A percentile compares a stretch with the other conserved stretches of the same genome.
Conservation (phyloP, 106 monocot genomes). For the Xerophyta viscosa region DNA sequence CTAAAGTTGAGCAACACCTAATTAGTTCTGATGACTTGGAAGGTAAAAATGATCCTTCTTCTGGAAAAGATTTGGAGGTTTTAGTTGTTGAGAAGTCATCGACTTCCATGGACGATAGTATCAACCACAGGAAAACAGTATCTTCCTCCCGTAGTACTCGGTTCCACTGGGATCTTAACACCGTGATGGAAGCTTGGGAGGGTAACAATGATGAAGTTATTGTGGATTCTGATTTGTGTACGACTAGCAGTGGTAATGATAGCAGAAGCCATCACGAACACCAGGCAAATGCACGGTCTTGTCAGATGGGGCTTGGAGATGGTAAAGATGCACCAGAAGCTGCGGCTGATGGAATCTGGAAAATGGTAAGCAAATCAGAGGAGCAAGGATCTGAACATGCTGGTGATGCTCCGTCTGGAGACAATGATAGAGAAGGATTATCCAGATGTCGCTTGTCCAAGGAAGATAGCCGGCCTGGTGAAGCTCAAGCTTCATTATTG, state of each 20-base stretch:
- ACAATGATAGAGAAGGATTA: conserved; percentile 12
- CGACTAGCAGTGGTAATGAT: conserved; percentile 1
- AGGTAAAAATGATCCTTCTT: conserved; percentile 9
- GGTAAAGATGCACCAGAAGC: too few relatives aligned
- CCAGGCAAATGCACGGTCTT: conserved; percentile 1
- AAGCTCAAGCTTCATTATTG: not conserved
- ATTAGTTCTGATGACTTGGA: conserved; percentile 4
- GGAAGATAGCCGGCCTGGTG: conserved; percentile 1
- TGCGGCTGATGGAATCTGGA: too few relatives aligned
- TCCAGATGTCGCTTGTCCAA: not conserved
- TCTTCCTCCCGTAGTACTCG: conserved; percentile 29
- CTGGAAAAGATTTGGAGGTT: conserved; percentile 3
- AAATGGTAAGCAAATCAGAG: not conserved
- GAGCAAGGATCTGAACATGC: too few relatives aligned
- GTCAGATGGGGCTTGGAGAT: conserved; percentile 3
- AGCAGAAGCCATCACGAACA: conserved; percentile 6
- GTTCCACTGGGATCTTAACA: conserved; percentile 89
- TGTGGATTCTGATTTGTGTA: conserved; percentile 8
- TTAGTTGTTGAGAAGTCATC: conserved; percentile 5
- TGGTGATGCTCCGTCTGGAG: conserved; percentile 9
- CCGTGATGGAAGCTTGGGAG: conserved; percentile 65
- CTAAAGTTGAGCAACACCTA: not conserved
- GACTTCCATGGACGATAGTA: conserved; percentile 8
- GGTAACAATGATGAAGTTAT: conserved; percentile 17
- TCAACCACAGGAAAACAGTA: not conserved